A percentile compares a stretch with the other conserved stretches of the same genome.
Evolutionary conservation across 208 protist species (phyloP).

Genomic region (Acanthamoeba castellanii): DNA sequence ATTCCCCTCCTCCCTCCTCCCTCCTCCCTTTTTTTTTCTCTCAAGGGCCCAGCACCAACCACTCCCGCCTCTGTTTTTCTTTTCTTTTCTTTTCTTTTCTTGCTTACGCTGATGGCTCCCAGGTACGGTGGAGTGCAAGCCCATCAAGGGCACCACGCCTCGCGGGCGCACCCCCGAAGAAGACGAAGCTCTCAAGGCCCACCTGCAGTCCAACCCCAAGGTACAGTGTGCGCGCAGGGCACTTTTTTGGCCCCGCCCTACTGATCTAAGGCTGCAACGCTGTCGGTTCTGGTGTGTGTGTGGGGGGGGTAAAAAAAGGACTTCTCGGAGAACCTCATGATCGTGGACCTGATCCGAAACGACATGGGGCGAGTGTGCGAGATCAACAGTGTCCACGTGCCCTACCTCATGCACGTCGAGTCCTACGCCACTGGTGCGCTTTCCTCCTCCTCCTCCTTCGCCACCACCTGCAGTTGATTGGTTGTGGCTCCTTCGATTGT

Average conservation of each 20-base stretch:
- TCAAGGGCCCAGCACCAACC: no score
- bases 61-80: no score
- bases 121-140: constrained; percentile 80
- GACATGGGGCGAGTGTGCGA: constrained; percentile 84
- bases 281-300: neutral
- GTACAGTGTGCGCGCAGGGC: neutral
- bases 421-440: constrained; percentile 7
- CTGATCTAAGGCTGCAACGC: neutral
- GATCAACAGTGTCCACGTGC: constrained; percentile 79
- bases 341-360: constrained; percentile 87
- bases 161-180: constrained; percentile 65
- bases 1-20: neutral
- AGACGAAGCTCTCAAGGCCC: neutral
- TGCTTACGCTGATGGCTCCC: no score
- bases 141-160: constrained; percentile 84
- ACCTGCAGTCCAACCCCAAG: constrained; percentile 78
- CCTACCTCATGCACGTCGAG: constrained; percentile 80
- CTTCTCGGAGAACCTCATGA: constrained; percentile 88
- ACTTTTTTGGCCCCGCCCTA: neutral
- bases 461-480: no score
- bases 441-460: neutral
- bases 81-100: no score
- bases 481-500: no score
- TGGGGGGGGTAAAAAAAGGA: neutral
- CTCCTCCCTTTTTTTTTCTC: no score